A percentile compares a stretch with the other conserved stretches of the same genome.
phyloP scores from a whole-genome alignment of 176 grass and related monocot genomes.

The Aegilops speltoides region DNA sequence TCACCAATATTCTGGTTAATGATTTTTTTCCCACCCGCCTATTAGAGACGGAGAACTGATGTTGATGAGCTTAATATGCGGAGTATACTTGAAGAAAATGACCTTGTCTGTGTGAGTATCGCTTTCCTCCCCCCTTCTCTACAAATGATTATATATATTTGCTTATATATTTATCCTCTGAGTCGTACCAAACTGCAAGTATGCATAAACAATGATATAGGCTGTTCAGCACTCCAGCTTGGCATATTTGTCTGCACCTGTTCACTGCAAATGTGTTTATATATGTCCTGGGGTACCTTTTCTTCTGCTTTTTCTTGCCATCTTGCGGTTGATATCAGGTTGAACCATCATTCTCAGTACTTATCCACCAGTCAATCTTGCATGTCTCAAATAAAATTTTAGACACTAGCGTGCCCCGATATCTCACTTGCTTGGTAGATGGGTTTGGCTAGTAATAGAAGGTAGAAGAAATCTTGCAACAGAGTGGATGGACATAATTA shows the following conservation, averaged over 20 bases:
- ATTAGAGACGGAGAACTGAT: slow-evolving; percentile 93
- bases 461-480: background rate
- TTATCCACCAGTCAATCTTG: background rate
- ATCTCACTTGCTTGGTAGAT: background rate
- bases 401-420: background rate
- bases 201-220: background rate
- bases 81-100: slow-evolving; percentile 89
- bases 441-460: background rate
- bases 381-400: background rate
- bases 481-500: background rate
- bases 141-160: background rate
- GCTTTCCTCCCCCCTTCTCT: background rate
- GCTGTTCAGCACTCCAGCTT: background rate
- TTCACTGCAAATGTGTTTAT: background rate
- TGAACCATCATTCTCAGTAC: background rate
- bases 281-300: background rate
- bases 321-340: background rate
- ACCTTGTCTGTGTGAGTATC: slow-evolving; percentile 90
- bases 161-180: background rate
- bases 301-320: background rate
- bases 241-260: background rate
- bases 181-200: background rate
- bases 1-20: slow-evolving; percentile 20
- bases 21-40: background rate
- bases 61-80: slow-evolving; percentile 96